phyloP scores from a whole-genome alignment of 2,329 filamentous ascomycete species.

The Fusarium gaditjirri region DNA sequence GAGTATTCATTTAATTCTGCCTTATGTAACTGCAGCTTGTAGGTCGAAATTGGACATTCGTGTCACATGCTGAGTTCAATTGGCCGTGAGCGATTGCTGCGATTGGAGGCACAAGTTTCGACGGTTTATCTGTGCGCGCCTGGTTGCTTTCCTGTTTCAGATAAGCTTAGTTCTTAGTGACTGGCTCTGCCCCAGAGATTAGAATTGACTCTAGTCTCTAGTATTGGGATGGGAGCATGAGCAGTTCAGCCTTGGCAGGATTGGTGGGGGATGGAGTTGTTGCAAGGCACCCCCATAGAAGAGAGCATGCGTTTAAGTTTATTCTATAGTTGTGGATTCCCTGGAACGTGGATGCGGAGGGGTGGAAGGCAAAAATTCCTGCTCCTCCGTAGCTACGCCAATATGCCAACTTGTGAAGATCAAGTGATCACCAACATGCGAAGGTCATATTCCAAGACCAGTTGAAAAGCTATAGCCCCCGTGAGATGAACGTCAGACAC shows the following conservation, averaged over 20 bases:
- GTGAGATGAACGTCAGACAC: neutral
- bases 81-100: neutral
- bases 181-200: neutral
- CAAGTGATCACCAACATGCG: neutral
- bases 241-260: neutral
- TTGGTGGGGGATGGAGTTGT: neutral
- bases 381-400: accelerated
- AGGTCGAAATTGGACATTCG: neutral
- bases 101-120: neutral
- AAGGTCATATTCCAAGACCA: neutral
- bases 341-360: neutral
- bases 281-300: slow-evolving; percentile 24
- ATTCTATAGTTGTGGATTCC: neutral
- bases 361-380: neutral
- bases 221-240: neutral
- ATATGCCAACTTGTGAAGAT: too few species aligned
- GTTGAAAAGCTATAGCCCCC: neutral
- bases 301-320: neutral
- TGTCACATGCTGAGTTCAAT: neutral
- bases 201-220: neutral
- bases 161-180: slow-evolving; percentile 1
- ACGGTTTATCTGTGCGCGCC: neutral
- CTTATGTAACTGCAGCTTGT: neutral
- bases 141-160: neutral
- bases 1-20: neutral